phyloP scores from a whole-genome alignment of 495 filamentous ascomycete species.

The Sporormia fimetaria region DNA sequence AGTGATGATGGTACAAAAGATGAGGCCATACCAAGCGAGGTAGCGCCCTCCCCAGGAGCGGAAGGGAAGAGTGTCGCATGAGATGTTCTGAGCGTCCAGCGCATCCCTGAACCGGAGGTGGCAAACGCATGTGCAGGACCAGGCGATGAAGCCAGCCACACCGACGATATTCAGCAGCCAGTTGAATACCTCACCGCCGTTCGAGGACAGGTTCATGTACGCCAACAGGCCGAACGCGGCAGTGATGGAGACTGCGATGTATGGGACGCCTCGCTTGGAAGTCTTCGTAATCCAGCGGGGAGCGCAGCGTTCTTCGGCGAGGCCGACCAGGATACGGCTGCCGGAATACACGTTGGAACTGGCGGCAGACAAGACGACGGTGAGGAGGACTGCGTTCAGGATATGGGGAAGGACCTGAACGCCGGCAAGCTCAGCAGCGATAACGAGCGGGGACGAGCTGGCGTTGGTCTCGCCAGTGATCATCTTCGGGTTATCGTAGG shows the following conservation, averaged over 20 bases:
- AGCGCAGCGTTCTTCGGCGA: constrained; percentile 51
- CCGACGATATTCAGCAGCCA: constrained; percentile 51
- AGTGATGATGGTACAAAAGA: constrained; percentile 53
- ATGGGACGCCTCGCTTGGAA: constrained; percentile 35
- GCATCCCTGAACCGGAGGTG: constrained; percentile 53
- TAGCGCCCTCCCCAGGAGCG: constrained; percentile 40
- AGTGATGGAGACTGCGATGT: constrained; percentile 34
- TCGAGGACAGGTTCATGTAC: constrained; percentile 40
- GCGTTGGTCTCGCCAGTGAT: constrained; percentile 19
- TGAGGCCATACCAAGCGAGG: constrained; percentile 44
- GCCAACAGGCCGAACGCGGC: constrained; percentile 23
- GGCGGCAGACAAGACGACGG: constrained; percentile 29
- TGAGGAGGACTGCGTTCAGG: constrained; percentile 23
- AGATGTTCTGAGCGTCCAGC: constrained; percentile 46
- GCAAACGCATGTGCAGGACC: constrained; percentile 48
- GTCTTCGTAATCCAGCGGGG: constrained; percentile 35
- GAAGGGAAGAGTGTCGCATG: constrained; percentile 47
- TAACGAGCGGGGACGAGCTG: constrained; percentile 21
- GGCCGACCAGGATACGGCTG: constrained; percentile 51
- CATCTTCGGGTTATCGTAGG: constrained; percentile 28
- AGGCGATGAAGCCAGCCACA: constrained; percentile 58
- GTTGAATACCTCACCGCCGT: constrained; percentile 45
- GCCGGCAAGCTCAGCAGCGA: constrained; percentile 24
- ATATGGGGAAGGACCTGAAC: constrained; percentile 20
- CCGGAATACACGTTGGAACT: constrained; percentile 51